Evolutionary conservation across 495 filamentous ascomycete species (phyloP).

Genomic region (Lasiosphaeria ovina): DNA sequence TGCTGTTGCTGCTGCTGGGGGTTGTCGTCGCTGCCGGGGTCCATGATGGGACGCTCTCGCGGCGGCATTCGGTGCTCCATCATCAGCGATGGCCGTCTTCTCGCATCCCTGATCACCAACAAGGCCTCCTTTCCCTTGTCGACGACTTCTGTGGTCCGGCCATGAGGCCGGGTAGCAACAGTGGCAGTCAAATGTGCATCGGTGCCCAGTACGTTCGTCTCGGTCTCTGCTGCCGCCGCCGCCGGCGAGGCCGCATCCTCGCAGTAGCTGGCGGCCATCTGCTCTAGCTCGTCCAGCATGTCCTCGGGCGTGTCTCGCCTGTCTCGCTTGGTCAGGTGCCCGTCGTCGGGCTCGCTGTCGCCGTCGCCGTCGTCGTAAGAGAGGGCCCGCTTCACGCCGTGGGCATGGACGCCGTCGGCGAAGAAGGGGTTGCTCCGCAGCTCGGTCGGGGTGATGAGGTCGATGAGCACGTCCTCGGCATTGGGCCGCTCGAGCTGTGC

Average conservation of each 20-base stretch:
- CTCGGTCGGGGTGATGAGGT: constrained; percentile 23
- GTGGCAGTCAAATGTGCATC: too few relatives aligned
- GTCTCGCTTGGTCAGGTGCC: constrained; percentile 29
- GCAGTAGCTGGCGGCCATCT: constrained; percentile 9
- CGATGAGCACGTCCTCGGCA: constrained; percentile 25
- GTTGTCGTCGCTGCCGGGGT: not conserved
- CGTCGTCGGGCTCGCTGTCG: constrained; percentile 15
- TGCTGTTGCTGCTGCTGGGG: not conserved
- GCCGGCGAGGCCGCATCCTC: not conserved
- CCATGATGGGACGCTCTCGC: not conserved
- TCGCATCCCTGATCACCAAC: not conserved
- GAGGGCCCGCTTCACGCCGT: constrained; percentile 24
- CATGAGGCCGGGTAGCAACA: too few relatives aligned
- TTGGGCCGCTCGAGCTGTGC: constrained; percentile 15
- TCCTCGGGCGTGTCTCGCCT: constrained; percentile 29
- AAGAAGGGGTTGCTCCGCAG: constrained; percentile 1
- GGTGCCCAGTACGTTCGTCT: too few relatives aligned
- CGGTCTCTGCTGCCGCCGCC: not conserved
- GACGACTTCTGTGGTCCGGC: too few relatives aligned
- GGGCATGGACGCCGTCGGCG: not conserved
- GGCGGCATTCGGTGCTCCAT: not conserved
- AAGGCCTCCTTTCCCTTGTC: too few relatives aligned
- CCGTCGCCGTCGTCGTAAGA: constrained; percentile 11
- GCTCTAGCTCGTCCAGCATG: constrained; percentile 29
- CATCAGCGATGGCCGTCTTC: not conserved